phyloP scores from a whole-genome alignment of 1,284 basidiomycete species.

The Cronartium ribicola region DNA sequence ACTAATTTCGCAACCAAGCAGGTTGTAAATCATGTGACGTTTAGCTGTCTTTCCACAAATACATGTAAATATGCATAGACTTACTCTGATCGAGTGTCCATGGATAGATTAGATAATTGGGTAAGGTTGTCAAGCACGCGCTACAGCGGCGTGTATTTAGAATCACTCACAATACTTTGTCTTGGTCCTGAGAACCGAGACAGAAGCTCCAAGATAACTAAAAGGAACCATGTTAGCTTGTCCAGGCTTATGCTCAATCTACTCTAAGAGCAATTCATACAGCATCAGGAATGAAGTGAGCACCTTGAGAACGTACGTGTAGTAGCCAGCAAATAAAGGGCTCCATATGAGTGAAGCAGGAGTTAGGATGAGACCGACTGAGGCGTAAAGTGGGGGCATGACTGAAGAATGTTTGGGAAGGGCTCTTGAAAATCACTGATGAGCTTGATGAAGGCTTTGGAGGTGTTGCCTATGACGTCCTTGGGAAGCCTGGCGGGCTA shows the following conservation, averaged over 20 bases:
- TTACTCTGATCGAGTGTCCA: no score
- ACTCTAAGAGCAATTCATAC: not conserved
- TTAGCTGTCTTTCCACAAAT: no score
- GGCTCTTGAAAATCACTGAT: no score
- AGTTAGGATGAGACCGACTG: not conserved
- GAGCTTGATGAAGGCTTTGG: no score
- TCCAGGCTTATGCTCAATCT: no score
- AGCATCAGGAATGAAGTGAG: not conserved
- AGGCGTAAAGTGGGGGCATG: not conserved
- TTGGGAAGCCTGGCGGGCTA: no score
- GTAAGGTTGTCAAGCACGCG: no score
- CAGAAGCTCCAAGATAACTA: conserved; percentile 5
- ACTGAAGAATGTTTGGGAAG: not conserved
- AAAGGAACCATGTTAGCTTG: not conserved
- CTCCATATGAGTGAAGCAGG: conserved; percentile 4
- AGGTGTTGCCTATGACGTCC: no score
- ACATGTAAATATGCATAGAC: no score
- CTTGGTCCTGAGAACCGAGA: not conserved
- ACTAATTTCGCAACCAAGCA: not conserved
- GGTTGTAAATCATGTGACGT: not conserved
- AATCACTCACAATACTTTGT: conserved; percentile 3
- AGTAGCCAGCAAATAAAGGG: conserved; percentile 1
- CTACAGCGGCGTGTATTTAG: not conserved
- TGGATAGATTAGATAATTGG: no score
- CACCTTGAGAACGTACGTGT: not conserved